Base-by-base conservation (phyloP, 2,329 filamentous ascomycete genomes). In the Xylaria multiplex region DNA sequence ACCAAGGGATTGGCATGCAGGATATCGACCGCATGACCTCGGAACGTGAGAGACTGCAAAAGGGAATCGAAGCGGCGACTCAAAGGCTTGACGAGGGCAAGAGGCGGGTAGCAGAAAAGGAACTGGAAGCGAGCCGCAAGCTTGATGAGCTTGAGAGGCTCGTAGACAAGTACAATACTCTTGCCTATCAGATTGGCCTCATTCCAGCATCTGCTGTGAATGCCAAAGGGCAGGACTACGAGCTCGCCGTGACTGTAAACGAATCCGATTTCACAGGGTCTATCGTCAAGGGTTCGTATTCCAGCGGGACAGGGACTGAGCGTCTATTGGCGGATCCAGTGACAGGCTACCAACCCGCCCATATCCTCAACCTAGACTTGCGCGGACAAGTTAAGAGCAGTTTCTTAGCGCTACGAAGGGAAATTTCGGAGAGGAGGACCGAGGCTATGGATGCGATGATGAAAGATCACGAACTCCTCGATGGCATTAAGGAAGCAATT, bases 1-100 rank as follows among this genome's bases (percentile, higher is more conserved):
- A 91, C 72, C 93, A 97, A 76, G 96, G 96, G 2, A 94, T 99
- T 77, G 96, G 93, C 74, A 96, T 97, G 81, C 92, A 96, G 81
- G 96, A 99, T 85, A 98, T 99, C 76, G 96, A 99, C 85, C 93
- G 96, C 79, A 97, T 99, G 95, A 97, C 93, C 72, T 90, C 92
- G 42, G 96, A 99, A 78, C 90, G 94, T 59, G 96, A 99, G 75
- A 90, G 96, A 53, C 86, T 99, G n/a, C 93, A 97, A 70, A 94
- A 91, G 73, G 92, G 90, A 48, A 90, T 97, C 50, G 93, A 97
- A 73, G 87, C 90, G 2, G 91, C 93, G 0, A 85, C 88, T 6
- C 84, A 87, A 61, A 87, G 93, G 59, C 84, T 97, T 0, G 94
- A 97, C 64, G 96, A 98, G 69, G 87, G 91, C 8, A 96, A 96